Base-by-base conservation (phyloP, 2,329 filamentous ascomycete genomes). In the Hymenoscyphus scutula region DNA sequence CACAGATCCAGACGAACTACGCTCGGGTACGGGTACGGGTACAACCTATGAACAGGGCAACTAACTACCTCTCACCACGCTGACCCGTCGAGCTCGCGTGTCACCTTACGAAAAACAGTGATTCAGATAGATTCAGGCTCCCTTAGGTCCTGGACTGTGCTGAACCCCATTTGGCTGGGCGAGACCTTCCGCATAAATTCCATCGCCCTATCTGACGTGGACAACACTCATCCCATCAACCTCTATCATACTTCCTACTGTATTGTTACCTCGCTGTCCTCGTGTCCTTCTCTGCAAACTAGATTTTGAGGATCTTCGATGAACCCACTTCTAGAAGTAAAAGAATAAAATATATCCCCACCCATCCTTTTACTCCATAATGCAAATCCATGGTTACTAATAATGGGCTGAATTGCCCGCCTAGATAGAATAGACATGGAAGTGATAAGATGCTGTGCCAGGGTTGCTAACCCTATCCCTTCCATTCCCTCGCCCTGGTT, bases 61-160 rank as follows among this genome's bases (percentile, higher is more conserved):
- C 45, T 54, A 6, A 19, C 25, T 29, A n/a, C n/a, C n/a, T n/a
- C n/a, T n/a, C n/a, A n/a, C 23, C 51, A 29, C 7, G 23, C 13
- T n/a, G 17, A 25, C 19, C 17, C 27, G n/a, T n/a, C n/a, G n/a
- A n/a, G n/a, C n/a, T n/a, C n/a, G n/a, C n/a, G 51, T 53, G 27
- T 54, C 53, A 17, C 15, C 19, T 51, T 27, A 19, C 19, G 25
- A 10, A 51, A 5, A 17, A 51, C 7, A 17, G 17, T 54, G 53
- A 54, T 54, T 54, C 53, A 54, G 53, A 54, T 54, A 54, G 29
- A 51, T 48, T 23, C 7, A 10, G 17, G 17, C n/a, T 10, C 38
- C 19, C 38, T 41, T 41, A 6, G 38, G 19, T 48, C 10, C 23
- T 48, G 41, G 41, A 48, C 38, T 48, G 41, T 48, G 45, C 19